phyloP scores from a whole-genome alignment of 495 filamentous ascomycete species.

The Niebla homalea region DNA sequence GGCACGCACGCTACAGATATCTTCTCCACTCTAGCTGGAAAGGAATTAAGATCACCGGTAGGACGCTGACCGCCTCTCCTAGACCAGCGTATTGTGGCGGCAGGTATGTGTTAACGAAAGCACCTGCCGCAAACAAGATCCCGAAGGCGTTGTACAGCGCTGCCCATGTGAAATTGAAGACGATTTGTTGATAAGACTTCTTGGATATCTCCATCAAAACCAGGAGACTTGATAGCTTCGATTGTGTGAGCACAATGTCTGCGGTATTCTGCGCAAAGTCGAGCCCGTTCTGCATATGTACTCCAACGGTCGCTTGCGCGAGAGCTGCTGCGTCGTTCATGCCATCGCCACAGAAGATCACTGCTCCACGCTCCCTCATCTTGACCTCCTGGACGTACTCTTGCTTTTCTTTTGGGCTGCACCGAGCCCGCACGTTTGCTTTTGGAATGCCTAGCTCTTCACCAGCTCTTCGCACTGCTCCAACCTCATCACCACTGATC shows the following conservation, averaged over 20 bases:
- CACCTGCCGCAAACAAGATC: conserved; percentile 55
- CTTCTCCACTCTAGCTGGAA: conserved; percentile 28
- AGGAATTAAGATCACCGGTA: conserved; percentile 56
- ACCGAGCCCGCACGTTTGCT: conserved; percentile 33
- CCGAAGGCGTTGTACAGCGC: conserved; percentile 64
- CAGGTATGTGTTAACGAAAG: conserved; percentile 51
- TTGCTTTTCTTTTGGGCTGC: conserved; percentile 50
- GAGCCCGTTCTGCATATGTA: conserved; percentile 49
- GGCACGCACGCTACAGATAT: too few species aligned
- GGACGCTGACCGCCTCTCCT: conserved; percentile 64
- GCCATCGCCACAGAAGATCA: conserved; percentile 67
- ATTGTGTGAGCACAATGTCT: conserved; percentile 52
- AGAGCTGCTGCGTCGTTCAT: conserved; percentile 71
- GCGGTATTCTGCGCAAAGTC: conserved; percentile 57
- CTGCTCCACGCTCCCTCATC: conserved; percentile 15
- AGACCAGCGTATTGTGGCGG: conserved; percentile 61
- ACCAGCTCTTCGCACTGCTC: conserved; percentile 43
- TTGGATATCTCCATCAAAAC: conserved; percentile 46
- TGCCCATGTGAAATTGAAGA: conserved; percentile 64
- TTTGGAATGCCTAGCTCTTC: conserved; percentile 36
- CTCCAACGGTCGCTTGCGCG: conserved; percentile 57
- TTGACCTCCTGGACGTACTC: conserved; percentile 38
- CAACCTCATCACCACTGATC: conserved; percentile 56
- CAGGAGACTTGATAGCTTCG: conserved; percentile 39
- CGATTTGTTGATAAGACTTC: conserved; percentile 40